Conservation (phyloP, 495 filamentous ascomycete genomes). For the Tuber indicum region DNA sequence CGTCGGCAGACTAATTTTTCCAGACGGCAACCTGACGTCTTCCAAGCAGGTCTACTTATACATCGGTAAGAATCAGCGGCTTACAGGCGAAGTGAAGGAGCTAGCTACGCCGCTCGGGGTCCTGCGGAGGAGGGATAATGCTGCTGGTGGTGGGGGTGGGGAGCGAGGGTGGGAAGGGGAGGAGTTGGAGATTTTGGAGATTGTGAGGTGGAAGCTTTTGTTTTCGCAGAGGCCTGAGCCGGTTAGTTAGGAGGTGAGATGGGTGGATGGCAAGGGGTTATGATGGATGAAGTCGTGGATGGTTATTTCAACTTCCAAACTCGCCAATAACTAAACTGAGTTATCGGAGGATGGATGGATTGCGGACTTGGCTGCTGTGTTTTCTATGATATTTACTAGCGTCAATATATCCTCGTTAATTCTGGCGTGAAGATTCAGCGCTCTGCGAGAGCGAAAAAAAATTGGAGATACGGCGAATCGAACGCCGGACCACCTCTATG, state of each 20-base stretch:
- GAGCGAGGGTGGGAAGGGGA: constrained; percentile 22
- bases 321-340: too few relatives aligned
- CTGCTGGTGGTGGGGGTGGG: constrained; percentile 25
- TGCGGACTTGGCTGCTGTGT: constrained; percentile 4
- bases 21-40: constrained; percentile 19
- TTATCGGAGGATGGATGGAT: constrained; percentile 5
- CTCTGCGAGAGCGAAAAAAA: neutral
- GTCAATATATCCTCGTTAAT: neutral
- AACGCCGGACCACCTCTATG: constrained; percentile 46
- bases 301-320: too few relatives aligned
- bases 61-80: constrained; percentile 79
- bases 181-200: constrained; percentile 59
- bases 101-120: constrained; percentile 69
- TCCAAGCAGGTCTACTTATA: constrained; percentile 62
- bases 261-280: constrained; percentile 24
- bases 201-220: constrained; percentile 81
- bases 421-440: neutral
- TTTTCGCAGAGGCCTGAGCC: constrained; percentile 86
- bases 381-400: neutral
- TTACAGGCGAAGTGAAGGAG: constrained; percentile 85
- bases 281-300: neutral
- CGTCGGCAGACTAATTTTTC: constrained; percentile 33
- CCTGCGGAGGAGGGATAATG: constrained; percentile 50
- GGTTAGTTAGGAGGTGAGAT: constrained; percentile 46
- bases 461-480: constrained; percentile 45